Evolutionary conservation across 768 basidiomycete species (phyloP).

Genomic region (Lentinus tigrinus): DNA sequence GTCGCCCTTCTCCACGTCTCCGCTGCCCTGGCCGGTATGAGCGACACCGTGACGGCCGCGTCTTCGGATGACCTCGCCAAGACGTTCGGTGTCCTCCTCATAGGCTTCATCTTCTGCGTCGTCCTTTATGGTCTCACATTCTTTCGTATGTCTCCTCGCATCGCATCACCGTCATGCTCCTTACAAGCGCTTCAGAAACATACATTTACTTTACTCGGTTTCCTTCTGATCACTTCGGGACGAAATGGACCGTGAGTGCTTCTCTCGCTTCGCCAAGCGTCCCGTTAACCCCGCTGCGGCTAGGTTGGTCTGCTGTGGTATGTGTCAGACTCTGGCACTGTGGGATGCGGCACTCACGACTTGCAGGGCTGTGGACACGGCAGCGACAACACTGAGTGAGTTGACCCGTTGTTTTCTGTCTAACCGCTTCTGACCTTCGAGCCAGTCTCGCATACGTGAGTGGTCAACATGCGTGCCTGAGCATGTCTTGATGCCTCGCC

Average conservation of each 20-base stretch:
- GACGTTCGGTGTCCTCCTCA: slow-evolving; percentile 26
- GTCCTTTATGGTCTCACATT: slow-evolving; percentile 26
- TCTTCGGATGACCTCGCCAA: slow-evolving; percentile 13
- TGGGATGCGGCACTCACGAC: neutral
- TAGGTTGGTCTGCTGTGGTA: slow-evolving; percentile 25
- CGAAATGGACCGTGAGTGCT: slow-evolving; percentile 18
- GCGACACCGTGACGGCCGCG: neutral
- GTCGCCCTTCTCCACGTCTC: neutral
- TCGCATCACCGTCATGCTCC: neutral
- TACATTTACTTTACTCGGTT: slow-evolving; percentile 27
- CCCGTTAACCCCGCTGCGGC: neutral
- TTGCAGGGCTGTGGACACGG: slow-evolving; percentile 23
- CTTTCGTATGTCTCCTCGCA: slow-evolving; percentile 22
- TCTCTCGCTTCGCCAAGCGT: neutral
- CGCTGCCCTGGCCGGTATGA: neutral
- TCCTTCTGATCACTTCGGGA: slow-evolving; percentile 15
- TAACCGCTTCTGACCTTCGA: neutral
- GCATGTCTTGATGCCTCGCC: neutral
- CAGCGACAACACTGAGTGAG: slow-evolving; percentile 22
- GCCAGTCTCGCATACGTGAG: slow-evolving; percentile 25
- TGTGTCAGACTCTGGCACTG: neutral
- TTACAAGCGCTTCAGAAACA: slow-evolving; percentile 13
- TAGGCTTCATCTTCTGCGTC: slow-evolving; percentile 28
- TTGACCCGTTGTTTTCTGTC: neutral
- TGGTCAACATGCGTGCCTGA: neutral